Conservation (phyloP, 192 early-diverging fungal species). For the Backusella liffmaniae region DNA sequence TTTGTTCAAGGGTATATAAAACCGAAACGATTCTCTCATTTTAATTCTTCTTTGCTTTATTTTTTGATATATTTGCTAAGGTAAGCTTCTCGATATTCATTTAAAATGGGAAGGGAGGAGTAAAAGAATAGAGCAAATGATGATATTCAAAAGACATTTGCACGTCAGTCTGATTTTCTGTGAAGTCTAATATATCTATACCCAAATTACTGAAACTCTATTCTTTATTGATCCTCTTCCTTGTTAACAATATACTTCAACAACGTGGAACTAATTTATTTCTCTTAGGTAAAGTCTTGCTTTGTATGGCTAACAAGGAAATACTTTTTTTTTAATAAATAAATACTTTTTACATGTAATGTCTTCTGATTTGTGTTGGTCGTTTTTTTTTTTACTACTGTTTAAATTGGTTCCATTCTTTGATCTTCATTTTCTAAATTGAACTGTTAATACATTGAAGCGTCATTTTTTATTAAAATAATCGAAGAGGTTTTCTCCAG, state of each 20-base stretch:
- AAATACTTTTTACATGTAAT: too few species aligned
- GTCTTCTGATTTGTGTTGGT: too few species aligned
- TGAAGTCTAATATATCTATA: conserved; percentile 4
- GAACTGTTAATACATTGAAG: too few species aligned
- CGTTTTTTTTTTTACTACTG: too few species aligned
- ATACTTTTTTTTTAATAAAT: too few species aligned
- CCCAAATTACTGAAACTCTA: conserved; percentile 3
- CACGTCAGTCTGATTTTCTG: not conserved
- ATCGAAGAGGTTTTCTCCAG: too few species aligned
- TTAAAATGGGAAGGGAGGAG: not conserved
- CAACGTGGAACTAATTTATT: not conserved
- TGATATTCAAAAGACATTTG: conserved; percentile 9
- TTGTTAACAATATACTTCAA: not conserved
- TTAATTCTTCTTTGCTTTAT: not conserved
- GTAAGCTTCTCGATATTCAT: not conserved
- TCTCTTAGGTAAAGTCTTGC: not conserved
- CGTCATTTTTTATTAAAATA: too few species aligned
- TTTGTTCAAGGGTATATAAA: not conserved
- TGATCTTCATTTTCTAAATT: too few species aligned
- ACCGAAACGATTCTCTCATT: not conserved
- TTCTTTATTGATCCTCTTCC: not conserved
- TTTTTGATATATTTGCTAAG: not conserved
- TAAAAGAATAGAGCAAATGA: not conserved
- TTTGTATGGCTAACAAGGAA: too few species aligned
- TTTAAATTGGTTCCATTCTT: too few species aligned